Conservation (phyloP, 805 yeast genomes). For the Candida ponderosae region DNA sequence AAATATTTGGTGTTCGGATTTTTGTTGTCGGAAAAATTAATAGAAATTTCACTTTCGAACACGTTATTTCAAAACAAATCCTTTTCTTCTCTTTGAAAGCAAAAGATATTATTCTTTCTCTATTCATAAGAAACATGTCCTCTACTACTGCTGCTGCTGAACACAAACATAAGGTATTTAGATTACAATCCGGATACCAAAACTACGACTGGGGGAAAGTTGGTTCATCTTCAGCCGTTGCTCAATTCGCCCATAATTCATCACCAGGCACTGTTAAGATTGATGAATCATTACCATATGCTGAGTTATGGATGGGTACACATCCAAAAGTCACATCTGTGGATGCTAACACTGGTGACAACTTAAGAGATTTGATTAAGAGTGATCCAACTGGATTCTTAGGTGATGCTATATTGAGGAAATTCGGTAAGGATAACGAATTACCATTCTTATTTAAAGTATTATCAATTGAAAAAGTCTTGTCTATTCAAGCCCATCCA, state of each 20-base stretch:
- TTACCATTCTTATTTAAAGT: constrained; percentile 93
- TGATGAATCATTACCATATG: constrained; percentile 79
- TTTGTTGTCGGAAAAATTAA: too few relatives aligned
- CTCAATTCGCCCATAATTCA: constrained; percentile 71
- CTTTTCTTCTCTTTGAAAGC: too few relatives aligned
- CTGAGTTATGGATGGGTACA: constrained; percentile 99
- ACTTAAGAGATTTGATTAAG: constrained; percentile 62
- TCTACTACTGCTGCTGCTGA: neutral
- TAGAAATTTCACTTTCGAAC: constrained; percentile 6
- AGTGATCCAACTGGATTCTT: constrained; percentile 50
- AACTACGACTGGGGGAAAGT: constrained; percentile 86
- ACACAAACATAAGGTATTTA: neutral
- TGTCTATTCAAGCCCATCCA: constrained; percentile 97
- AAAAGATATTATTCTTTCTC: too few relatives aligned
- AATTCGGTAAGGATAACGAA: constrained; percentile 63
- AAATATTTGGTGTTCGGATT: too few relatives aligned
- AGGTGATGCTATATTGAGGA: constrained; percentile 47
- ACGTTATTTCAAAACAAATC: neutral
- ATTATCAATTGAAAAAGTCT: constrained; percentile 83
- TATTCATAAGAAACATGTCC: neutral
- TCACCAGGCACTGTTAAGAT: constrained; percentile 47
- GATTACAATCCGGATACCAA: constrained; percentile 46
- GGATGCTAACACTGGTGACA: constrained; percentile 43
- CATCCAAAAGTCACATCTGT: constrained; percentile 86
- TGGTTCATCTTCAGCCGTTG: constrained; percentile 82